phyloP scores from a whole-genome alignment of 2,329 filamentous ascomycete species.

The Pseudogymnoascus sp. region DNA sequence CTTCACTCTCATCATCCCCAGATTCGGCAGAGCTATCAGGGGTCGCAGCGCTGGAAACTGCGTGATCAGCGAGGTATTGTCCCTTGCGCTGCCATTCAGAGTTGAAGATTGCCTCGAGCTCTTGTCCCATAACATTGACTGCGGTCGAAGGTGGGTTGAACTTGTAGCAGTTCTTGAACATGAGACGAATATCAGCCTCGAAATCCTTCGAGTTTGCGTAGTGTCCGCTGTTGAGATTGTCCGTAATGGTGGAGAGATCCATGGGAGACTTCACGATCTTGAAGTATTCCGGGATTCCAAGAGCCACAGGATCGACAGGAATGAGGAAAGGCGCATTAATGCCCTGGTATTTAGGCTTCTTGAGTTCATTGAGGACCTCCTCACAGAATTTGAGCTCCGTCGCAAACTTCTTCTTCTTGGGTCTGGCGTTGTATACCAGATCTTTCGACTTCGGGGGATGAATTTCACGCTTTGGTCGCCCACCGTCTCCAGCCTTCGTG shows the following conservation, averaged over 20 bases:
- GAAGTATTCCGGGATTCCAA: conserved; percentile 90
- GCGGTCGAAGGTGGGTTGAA: conserved; percentile 80
- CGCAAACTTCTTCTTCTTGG: conserved; percentile 83
- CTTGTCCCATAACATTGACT: conserved; percentile 62
- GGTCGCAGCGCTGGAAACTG: conserved; percentile 52
- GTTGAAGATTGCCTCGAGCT: conserved; percentile 68
- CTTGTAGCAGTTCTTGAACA: conserved; percentile 82
- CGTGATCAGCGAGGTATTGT: conserved; percentile 70
- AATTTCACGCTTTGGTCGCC: conserved; percentile 85
- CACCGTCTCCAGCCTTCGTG: conserved; percentile 57
- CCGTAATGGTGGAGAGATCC: conserved; percentile 77
- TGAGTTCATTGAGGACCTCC: conserved; percentile 67
- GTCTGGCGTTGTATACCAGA: conserved; percentile 75
- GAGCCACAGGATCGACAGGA: conserved; percentile 85
- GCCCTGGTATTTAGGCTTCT: conserved; percentile 60
- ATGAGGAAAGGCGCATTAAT: conserved; percentile 68
- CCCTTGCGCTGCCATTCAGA: conserved; percentile 69
- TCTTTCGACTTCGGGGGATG: conserved; percentile 87
- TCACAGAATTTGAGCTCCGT: conserved; percentile 87
- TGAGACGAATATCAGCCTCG: conserved; percentile 70
- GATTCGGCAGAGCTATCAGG: conserved; percentile 60
- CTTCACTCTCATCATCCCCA: conserved; percentile 60
- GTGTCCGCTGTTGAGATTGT: conserved; percentile 67
- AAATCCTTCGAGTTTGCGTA: conserved; percentile 81
- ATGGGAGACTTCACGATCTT: conserved; percentile 94